Base-by-base conservation (phyloP, 345 rosid species). In the Hibiscus syriacus region DNA sequence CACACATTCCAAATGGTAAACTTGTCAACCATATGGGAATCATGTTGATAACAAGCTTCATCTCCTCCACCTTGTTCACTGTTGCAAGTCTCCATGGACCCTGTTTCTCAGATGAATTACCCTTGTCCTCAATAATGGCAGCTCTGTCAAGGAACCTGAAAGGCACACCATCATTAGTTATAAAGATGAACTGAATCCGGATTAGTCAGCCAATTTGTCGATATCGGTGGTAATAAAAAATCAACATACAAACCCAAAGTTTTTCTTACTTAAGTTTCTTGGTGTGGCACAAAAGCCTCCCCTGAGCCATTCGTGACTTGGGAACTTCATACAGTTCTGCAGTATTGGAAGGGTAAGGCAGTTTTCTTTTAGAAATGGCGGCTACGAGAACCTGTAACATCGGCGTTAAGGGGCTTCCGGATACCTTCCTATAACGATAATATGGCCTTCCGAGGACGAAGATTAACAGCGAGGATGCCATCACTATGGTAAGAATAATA, bases 91-190 rank as follows among this genome's bases (percentile, higher is more conserved):
- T 82, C 96, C 97, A 87, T 5, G 87, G 83, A 83, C 76, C 73
- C 43, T 80, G 81, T 58, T 82, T 83, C 74, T 82, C 83, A 11
- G 57, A 63, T 55, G 71, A 66, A 62, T 46, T 69, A 71, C 64
- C 82, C 27, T 74, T 64, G 43, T 70, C 76, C 62, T 83, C 86
- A 20, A 85, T 11, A 45, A 90, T 69, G 20, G 99, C 95, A 8
- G 99, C 97, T 74, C 84, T 91, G 81, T 94, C 99, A 22, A 94
- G 86, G 82, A 85, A 94, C 79, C 98, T 93, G 83, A 52, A 78
- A 48, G 11, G 34, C 29, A 7, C 0, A 72, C 0, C 20, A 8
- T 8, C n/a, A n/a, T n/a, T n/a, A n/a, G n/a, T n/a, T n/a, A n/a
- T n/a, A n/a, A n/a, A n/a, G n/a, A n/a, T n/a, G n/a, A n/a, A n/a